Percentiles rank a stretch among this genome's conserved stretches.
These are phyloP conservation scores for Hysterangium stoloniferum DNA, from an alignment of 768 basidiomycete genomes.

Conservation along the genomic window DNA sequence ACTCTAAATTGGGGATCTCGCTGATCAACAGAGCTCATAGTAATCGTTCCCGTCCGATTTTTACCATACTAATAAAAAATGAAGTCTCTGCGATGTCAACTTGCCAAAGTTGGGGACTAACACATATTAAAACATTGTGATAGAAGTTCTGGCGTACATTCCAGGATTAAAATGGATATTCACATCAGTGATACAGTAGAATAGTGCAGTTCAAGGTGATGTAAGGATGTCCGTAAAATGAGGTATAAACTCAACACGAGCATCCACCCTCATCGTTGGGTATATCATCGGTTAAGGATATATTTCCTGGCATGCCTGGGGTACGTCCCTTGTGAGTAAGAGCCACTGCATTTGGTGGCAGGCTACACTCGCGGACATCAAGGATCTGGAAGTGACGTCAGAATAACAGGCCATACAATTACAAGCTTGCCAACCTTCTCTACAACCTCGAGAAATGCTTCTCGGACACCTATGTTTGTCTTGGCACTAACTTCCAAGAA, in stretches of 20 bases:
- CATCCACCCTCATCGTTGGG: constrained; percentile 14
- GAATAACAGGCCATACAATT: not conserved
- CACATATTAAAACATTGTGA: too few species aligned
- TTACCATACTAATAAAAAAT: too few species aligned
- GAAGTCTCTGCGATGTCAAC: too few species aligned
- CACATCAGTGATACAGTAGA: too few species aligned
- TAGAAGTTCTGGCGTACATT: too few species aligned
- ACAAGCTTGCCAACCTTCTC: constrained; percentile 44
- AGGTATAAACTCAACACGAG: not conserved
- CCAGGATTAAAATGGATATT: too few species aligned
- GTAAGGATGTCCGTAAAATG: too few species aligned
- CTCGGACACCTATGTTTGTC: constrained; percentile 75
- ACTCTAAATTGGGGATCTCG: too few species aligned
- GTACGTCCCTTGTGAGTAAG: not conserved
- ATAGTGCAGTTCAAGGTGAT: too few species aligned
- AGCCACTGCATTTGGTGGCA: constrained; percentile 10
- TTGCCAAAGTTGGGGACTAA: too few species aligned
- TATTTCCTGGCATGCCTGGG: constrained; percentile 15
- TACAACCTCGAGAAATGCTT: constrained; percentile 73
- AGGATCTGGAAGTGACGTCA: constrained; percentile 32
- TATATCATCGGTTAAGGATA: constrained; percentile 7
- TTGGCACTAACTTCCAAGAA: constrained; percentile 94
- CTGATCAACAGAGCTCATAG: too few species aligned
- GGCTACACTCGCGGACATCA: constrained; percentile 56
- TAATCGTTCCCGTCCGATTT: too few species aligned